phyloP scores from a whole-genome alignment of 2,329 filamentous ascomycete species.

The Verticillium longisporum region DNA sequence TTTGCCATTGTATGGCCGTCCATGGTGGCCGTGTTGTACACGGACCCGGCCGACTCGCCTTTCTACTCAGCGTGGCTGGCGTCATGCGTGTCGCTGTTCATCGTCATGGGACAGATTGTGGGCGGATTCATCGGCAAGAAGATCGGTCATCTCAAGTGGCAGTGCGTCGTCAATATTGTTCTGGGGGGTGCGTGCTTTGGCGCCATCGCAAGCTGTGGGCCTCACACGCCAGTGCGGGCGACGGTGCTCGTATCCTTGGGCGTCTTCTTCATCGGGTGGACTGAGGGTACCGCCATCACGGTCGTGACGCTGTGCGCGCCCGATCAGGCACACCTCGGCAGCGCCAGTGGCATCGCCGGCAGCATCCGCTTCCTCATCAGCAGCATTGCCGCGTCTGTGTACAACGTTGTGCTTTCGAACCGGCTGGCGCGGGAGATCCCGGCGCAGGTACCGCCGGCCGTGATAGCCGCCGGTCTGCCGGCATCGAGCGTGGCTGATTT shows the following conservation, averaged over 20 bases:
- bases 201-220: conserved; percentile 19
- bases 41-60: conserved; percentile 10
- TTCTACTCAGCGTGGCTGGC: conserved; percentile 18
- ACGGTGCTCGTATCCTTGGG: conserved; percentile 20
- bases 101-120: conserved; percentile 17
- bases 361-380: conserved; percentile 27
- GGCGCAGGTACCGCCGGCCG: conserved; percentile 21
- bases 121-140: conserved; percentile 17
- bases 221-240: conserved; percentile 17
- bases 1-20: conserved; percentile 28
- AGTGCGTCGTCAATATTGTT: conserved; percentile 19
- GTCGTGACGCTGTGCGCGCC: conserved; percentile 24
- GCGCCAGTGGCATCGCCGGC: conserved; percentile 24
- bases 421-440: conserved; percentile 22
- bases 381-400: conserved; percentile 24
- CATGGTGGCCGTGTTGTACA: conserved; percentile 24
- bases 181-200: conserved; percentile 23
- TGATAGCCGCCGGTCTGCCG: conserved; percentile 29
- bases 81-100: conserved; percentile 20
- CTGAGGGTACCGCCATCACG: conserved; percentile 25
- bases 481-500: conserved; percentile 24
- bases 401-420: conserved; percentile 24
- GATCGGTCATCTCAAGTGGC: conserved; percentile 23
- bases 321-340: conserved; percentile 27
- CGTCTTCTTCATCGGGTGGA: conserved; percentile 27